Base-by-base conservation (phyloP, 1,284 basidiomycete species). In the Ustilago sp. region DNA sequence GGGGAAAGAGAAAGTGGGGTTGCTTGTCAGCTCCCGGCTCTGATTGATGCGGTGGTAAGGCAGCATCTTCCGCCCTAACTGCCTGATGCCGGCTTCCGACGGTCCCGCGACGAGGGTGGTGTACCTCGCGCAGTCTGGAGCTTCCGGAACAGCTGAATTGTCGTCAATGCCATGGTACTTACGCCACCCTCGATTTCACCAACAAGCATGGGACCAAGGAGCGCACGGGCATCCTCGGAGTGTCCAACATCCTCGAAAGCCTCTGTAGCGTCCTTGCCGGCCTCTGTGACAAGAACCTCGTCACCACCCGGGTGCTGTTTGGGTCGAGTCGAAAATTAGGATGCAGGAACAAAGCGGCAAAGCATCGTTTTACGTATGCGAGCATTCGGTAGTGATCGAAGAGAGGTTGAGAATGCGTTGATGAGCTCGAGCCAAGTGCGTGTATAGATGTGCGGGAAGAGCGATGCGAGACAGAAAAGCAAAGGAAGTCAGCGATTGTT, bases 241-340 rank as follows among this genome's bases (percentile, higher is more conserved):
- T 99, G 96, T 51, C 97, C 96, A 55, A 99, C 95, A 87, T 99
- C 97, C 88, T 99, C 97, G 85, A 99, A 99, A 12, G 96, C 94
- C 87, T 99, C 97, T 50, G 96, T 97, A 34, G 94, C 95, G 87
- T 99, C 95, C 93, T 85, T 88, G 91, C 95, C 93, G 83, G 91
- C 92, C 88, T 99, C 96, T 77, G 93, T 92, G 65, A 98, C 87
- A 75, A 99, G 91, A 64, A 99, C 96, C 88, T 99, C 96, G 88
- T 98, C 96, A 80, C 96, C 96, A 88, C 95, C 95, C 31, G 94
- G 94, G 87, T 98, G 96, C 80, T 82, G 53, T 61, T 36, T 23
- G 41, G 28, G 13, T 8, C 38, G 41, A 23, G 13, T 8, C 38
- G 17, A 19, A 17, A 31, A 11, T 7, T 15, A 9, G 2, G 31